Base-by-base conservation (phyloP, 495 filamentous ascomycete genomes). In the Penicilliopsis zonata region DNA sequence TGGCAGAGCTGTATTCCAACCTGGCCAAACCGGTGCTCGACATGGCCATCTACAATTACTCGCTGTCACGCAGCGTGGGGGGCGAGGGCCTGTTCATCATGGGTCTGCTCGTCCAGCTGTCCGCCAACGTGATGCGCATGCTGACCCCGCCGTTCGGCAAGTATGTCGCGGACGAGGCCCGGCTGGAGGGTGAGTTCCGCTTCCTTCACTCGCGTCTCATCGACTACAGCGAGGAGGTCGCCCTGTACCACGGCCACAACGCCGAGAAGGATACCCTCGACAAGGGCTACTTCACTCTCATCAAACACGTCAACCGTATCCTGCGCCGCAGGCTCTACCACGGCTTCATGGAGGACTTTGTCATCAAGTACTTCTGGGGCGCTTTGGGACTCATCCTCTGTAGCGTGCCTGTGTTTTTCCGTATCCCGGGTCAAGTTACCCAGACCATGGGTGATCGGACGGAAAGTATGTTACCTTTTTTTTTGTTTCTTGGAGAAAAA, bases 321-420 rank as follows among this genome's bases (percentile, higher is more conserved):
- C 59, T 98, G 24, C 69, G 86, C 20, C 63, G 84, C 36, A 70
- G 90, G 17, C 78, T 98, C 43, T 96, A 94, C 50, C 86, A 98
- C 47, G 86, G 86, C 9, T 78, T 98, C 40, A 95, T 96, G 90
- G 92, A 98, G 50, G 90, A 98, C 51, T 98, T 94, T 59, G 82
- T 96, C 9, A 88, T 96, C 46, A 98, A 98, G 59, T 98, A 98
- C 48, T 90, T 94, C 63, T 98, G 90, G 90, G 92, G 92, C 32
- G 90, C 90, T 3, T 43, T 98, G 28, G 90, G 90, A 4, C 69
- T 96, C 44, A 57, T 92, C 40, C 76, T 98, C n/a, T 96, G 92
- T 63, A 88, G 86, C 48, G 74, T 94, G 3, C 90, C 90, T 1
- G 88, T 96, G 1, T 98, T 98, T 54, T 82, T 96, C 66, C 86